Percentiles rank a stretch among this genome's conserved stretches.
Conservation (phyloP, 2,329 filamentous ascomycete genomes). For the Calonectria pseudoreteaudii region DNA sequence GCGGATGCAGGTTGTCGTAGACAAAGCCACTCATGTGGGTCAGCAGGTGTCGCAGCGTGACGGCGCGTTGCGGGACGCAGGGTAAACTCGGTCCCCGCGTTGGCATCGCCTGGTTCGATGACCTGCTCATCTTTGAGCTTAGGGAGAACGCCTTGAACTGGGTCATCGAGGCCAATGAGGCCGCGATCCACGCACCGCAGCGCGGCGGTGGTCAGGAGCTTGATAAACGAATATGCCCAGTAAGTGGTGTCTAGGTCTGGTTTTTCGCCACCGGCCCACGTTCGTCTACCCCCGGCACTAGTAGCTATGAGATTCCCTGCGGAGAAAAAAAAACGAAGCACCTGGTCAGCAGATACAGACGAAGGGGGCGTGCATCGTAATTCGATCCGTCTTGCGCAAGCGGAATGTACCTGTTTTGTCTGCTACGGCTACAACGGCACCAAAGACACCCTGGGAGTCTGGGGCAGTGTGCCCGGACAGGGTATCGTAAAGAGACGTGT, state of each 20-base stretch:
- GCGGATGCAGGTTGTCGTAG: not conserved
- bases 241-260: conserved; percentile 4
- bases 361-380: not conserved
- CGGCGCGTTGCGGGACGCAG: not conserved
- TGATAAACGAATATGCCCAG: not conserved
- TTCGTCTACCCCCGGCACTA: not conserved
- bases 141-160: not conserved
- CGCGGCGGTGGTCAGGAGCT: not conserved
- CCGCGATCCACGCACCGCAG: conserved; percentile 6
- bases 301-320: not conserved
- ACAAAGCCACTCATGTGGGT: not conserved
- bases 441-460: not conserved
- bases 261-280: not conserved
- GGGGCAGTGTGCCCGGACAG: not conserved
- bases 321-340: not conserved
- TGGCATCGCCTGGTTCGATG: not conserved
- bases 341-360: not conserved
- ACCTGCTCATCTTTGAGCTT: not conserved
- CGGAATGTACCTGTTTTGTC: not conserved
- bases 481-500: not conserved
- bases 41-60: not conserved
- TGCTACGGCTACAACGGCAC: not conserved
- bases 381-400: too few species aligned
- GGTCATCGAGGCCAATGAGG: not conserved
- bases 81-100: not conserved